Conservation (phyloP, 345 rosid genomes). For the Corchorus olitorius region DNA sequence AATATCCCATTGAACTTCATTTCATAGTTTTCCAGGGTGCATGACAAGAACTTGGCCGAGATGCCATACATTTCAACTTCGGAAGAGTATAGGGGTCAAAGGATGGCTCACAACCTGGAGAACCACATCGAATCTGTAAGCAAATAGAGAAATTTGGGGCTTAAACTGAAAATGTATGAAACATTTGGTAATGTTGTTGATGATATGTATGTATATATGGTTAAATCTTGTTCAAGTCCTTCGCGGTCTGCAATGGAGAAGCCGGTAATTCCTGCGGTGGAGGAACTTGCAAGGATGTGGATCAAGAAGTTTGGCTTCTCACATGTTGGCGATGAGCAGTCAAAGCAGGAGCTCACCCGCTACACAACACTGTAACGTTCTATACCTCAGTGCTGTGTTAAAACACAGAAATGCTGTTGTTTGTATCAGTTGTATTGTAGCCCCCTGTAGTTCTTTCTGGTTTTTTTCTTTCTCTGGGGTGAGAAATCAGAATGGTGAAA, state of each 20-base stretch:
- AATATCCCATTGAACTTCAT: not conserved
- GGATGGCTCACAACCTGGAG: constrained; percentile 21
- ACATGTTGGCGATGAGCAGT: not conserved
- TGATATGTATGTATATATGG: not conserved
- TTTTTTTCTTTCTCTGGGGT: too few species aligned
- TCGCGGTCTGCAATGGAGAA: constrained; percentile 10
- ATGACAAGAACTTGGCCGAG: constrained; percentile 33
- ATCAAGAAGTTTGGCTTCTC: constrained; percentile 14
- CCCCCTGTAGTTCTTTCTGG: too few species aligned
- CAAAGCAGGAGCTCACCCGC: not conserved
- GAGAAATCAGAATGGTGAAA: too few species aligned
- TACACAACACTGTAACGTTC: constrained; percentile 25
- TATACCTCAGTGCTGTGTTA: not conserved
- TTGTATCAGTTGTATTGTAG: too few species aligned
- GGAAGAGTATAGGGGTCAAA: constrained; percentile 13
- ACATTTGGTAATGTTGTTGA: not conserved
- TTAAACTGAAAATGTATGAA: not conserved
- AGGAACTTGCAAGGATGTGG: constrained; percentile 28
- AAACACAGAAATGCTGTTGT: too few species aligned
- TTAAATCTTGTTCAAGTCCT: constrained; percentile 24
- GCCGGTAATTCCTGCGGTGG: constrained; percentile 33
- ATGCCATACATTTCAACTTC: constrained; percentile 41
- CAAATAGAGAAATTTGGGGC: too few species aligned
- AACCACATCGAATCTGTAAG: constrained; percentile 24
- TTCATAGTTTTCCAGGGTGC: constrained; percentile 25